phyloP scores from a whole-genome alignment of 106 monocot genomes.

The Acorus gramineus region DNA sequence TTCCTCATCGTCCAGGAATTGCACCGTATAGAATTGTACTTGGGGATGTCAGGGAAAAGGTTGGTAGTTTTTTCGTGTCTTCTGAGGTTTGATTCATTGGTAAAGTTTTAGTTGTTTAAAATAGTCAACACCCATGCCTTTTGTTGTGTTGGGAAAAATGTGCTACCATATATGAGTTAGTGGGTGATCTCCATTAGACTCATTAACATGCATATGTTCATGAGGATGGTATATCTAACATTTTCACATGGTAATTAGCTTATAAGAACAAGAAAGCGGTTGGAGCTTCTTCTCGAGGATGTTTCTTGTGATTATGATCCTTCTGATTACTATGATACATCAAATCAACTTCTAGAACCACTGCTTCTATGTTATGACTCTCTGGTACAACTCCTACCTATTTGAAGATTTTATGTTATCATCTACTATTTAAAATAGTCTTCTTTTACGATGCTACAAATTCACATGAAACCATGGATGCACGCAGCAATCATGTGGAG shows the following conservation, averaged over 20 bases:
- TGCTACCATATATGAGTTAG: too few relatives aligned
- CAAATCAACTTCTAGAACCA: constrained; percentile 77
- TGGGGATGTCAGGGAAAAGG: constrained; percentile 82
- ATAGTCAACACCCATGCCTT: not conserved
- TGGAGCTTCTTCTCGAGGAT: constrained; percentile 82
- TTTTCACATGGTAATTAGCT: constrained; percentile 29
- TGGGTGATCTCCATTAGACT: not conserved
- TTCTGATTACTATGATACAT: constrained; percentile 55
- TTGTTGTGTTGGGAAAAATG: too few relatives aligned
- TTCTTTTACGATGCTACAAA: too few relatives aligned
- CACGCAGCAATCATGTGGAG: constrained; percentile 84
- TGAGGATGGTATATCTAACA: not conserved
- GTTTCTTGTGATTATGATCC: constrained; percentile 62
- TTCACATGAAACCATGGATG: constrained; percentile 4
- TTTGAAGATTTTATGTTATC: too few relatives aligned
- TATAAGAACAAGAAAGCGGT: constrained; percentile 51
- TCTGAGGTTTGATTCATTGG: not conserved
- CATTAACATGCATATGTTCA: not conserved
- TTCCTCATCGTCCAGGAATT: constrained; percentile 54
- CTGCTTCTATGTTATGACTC: constrained; percentile 88
- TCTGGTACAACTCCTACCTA: constrained; percentile 33
- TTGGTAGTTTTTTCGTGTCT: constrained; percentile 2
- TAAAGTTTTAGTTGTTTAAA: not conserved
- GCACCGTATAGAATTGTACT: constrained; percentile 87
- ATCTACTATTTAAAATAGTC: too few relatives aligned